A percentile compares a stretch with the other conserved stretches of the same genome.
Conservation (phyloP, 352 stramenopile species). For the Heterotrichella gracilis region DNA sequence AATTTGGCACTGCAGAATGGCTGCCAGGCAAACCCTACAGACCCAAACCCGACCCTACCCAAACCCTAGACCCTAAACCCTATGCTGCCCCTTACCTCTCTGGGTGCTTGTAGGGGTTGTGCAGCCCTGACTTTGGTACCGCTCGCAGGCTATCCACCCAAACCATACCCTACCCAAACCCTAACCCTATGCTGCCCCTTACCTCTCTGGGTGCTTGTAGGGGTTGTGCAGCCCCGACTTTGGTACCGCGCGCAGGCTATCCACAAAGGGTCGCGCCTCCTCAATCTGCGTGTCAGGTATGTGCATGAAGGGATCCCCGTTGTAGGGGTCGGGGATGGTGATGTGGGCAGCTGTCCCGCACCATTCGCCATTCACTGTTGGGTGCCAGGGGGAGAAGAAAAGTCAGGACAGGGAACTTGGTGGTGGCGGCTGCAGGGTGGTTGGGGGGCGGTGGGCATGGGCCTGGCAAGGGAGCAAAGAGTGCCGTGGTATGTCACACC, state of each 20-base stretch:
- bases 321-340: slow-evolving; percentile 58
- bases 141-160: slow-evolving; percentile 18
- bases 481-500: neutral
- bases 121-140: neutral
- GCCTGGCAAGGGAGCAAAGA: too few relatives aligned
- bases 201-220: slow-evolving; percentile 76
- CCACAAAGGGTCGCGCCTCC: slow-evolving; percentile 50
- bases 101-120: neutral
- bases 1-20: too few relatives aligned
- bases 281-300: slow-evolving; percentile 49
- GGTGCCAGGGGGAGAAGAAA: too few relatives aligned
- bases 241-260: slow-evolving; percentile 48
- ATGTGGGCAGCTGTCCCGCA: slow-evolving; percentile 29
- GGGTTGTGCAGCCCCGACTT: slow-evolving; percentile 93
- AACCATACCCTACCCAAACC: too few relatives aligned
- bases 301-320: slow-evolving; percentile 58
- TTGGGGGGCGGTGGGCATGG: too few relatives aligned
- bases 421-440: too few relatives aligned
- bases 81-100: too few relatives aligned
- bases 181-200: too few relatives aligned
- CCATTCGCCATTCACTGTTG: slow-evolving; percentile 55
- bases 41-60: too few relatives aligned
- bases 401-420: too few relatives aligned
- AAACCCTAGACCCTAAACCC: too few relatives aligned
- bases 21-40: neutral